Evolutionary conservation across 306 rosid species (phyloP).

Genomic region (Canavalia ensiformis): DNA sequence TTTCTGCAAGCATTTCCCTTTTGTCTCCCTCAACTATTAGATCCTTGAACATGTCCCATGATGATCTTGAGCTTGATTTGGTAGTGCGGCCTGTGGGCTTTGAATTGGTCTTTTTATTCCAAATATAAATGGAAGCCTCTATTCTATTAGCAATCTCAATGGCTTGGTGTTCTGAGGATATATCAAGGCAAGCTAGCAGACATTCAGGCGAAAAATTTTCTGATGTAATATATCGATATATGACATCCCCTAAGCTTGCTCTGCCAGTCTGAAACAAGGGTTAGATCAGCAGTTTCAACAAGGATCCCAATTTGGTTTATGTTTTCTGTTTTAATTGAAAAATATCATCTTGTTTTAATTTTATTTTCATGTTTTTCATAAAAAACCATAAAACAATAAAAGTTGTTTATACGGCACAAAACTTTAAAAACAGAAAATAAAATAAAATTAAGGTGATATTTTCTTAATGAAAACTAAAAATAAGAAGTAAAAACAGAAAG

Average conservation of each 20-base stretch:
- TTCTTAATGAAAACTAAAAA: no score
- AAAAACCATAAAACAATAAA: no score
- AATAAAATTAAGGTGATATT: no score
- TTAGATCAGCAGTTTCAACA: slow-evolving; percentile 33
- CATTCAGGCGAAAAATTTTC: slow-evolving; percentile 81
- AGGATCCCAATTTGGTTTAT: no score
- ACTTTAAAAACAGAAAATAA: no score
- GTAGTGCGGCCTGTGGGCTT: slow-evolving; percentile 54
- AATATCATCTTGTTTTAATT: no score
- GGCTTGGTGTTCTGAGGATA: slow-evolving; percentile 93
- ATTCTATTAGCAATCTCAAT: slow-evolving; percentile 81
- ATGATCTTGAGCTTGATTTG: slow-evolving; percentile 69
- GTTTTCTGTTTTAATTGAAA: no score
- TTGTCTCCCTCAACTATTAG: slow-evolving; percentile 87
- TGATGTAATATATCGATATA: slow-evolving; percentile 72
- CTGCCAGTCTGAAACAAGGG: slow-evolving; percentile 75
- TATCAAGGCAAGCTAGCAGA: slow-evolving; percentile 74
- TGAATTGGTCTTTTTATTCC: slow-evolving; percentile 65
- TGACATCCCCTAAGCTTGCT: slow-evolving; percentile 84
- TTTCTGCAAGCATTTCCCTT: slow-evolving; percentile 78
- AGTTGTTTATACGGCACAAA: no score
- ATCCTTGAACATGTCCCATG: slow-evolving; percentile 97
- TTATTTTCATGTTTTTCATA: no score
- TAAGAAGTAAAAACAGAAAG: no score
- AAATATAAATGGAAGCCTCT: slow-evolving; percentile 79